Percentiles rank a stretch among this genome's conserved stretches.
Evolutionary conservation across 805 yeast genomes (phyloP).

Genomic region (Vanderwaltozyma polyspora): DNA sequence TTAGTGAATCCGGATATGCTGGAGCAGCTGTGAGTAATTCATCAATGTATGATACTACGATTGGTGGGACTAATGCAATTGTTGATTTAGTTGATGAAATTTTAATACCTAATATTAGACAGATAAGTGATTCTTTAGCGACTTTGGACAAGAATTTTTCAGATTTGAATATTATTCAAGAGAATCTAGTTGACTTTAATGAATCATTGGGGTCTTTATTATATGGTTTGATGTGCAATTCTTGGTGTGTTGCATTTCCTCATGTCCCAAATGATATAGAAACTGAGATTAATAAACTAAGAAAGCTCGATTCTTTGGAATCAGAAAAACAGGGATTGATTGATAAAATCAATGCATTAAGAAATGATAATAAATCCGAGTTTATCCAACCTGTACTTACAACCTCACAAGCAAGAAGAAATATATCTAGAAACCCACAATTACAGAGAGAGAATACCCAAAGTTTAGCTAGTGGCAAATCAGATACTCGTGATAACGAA

Average conservation of each 20-base stretch:
- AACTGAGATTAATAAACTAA: slow-evolving; percentile 15
- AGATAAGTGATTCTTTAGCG: slow-evolving; percentile 37
- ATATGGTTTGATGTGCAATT: slow-evolving; percentile 73
- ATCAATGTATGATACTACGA: too few species aligned
- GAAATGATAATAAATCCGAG: background rate
- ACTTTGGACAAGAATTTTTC: slow-evolving; percentile 50
- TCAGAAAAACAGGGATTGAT: slow-evolving; percentile 9
- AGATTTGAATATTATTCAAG: slow-evolving; percentile 49
- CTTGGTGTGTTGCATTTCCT: slow-evolving; percentile 75
- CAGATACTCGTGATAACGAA: background rate
- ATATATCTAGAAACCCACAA: slow-evolving; percentile 2
- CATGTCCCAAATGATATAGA: slow-evolving; percentile 19
- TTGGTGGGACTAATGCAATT: slow-evolving; percentile 2
- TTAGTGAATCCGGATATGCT: slow-evolving; percentile 2
- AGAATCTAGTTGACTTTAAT: slow-evolving; percentile 52
- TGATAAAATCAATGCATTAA: slow-evolving; percentile 1
- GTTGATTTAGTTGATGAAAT: slow-evolving; percentile 25
- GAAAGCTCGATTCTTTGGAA: slow-evolving; percentile 11
- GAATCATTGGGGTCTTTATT: slow-evolving; percentile 69
- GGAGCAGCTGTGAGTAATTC: too few species aligned
- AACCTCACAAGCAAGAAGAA: slow-evolving; percentile 3
- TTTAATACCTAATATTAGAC: slow-evolving; percentile 32
- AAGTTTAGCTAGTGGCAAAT: background rate
- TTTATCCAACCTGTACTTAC: slow-evolving; percentile 4
- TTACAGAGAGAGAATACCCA: background rate